Evolutionary conservation across 768 basidiomycete genomes (phyloP).

Genomic region (Gloeostereum incarnatum): DNA sequence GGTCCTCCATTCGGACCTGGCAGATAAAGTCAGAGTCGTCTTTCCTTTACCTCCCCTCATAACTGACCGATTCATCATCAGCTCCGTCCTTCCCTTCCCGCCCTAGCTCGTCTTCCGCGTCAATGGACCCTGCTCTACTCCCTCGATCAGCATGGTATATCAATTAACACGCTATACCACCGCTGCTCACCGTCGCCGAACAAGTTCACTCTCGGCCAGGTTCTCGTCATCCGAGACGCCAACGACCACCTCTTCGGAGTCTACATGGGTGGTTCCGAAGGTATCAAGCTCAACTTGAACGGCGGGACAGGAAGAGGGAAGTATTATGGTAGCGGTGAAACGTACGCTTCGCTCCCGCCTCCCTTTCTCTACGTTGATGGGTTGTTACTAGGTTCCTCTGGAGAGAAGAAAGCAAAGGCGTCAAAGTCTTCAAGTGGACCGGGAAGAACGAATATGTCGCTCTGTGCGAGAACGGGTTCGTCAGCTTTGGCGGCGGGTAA

Average conservation of each 20-base stretch:
- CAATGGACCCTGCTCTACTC: constrained; percentile 82
- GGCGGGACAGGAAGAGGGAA: too few species aligned
- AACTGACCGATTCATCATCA: constrained; percentile 15
- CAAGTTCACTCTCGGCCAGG: constrained; percentile 23
- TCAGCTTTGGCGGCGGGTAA: constrained; percentile 92
- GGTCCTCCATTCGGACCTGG: constrained; percentile 44
- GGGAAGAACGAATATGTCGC: constrained; percentile 88
- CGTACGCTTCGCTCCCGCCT: constrained; percentile 31
- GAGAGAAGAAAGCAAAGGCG: constrained; percentile 38
- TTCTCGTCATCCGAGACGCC: constrained; percentile 62
- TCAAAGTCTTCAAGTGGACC: constrained; percentile 75
- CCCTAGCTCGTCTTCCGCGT: constrained; percentile 59
- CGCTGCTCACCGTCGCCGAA: constrained; percentile 38
- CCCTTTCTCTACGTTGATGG: not conserved
- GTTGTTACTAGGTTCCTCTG: constrained; percentile 57
- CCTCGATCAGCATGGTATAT: constrained; percentile 92
- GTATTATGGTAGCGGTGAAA: constrained; percentile 91
- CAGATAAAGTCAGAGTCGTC: constrained; percentile 42
- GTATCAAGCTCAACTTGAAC: constrained; percentile 46
- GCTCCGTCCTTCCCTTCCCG: constrained; percentile 67
- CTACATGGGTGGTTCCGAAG: constrained; percentile 79
- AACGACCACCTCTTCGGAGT: constrained; percentile 67
- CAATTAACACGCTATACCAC: constrained; percentile 78
- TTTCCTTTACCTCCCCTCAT: constrained; percentile 3
- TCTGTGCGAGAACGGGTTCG: constrained; percentile 68